These are phyloP conservation scores for Poa pratensis DNA, from an alignment of 176 grass and related monocot genomes.

Conservation along the genomic window DNA sequence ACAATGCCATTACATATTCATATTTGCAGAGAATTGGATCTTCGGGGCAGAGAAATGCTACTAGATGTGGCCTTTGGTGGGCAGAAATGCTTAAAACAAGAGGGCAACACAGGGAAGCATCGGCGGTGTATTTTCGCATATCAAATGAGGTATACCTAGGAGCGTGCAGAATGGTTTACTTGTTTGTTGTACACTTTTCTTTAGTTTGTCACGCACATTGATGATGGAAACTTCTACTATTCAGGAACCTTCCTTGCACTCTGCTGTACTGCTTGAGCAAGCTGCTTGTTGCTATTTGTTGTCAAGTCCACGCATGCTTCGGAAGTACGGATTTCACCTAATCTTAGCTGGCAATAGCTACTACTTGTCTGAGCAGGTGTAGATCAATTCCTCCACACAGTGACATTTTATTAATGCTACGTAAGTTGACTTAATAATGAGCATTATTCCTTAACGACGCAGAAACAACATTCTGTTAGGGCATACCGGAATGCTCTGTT, in stretches of 20 bases:
- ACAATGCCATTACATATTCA: slow-evolving; percentile 23
- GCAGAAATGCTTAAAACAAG: slow-evolving; percentile 97
- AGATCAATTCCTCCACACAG: slow-evolving; percentile 25
- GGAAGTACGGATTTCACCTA: slow-evolving; percentile 99
- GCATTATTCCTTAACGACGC: slow-evolving; percentile 42
- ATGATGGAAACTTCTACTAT: slow-evolving; percentile 41
- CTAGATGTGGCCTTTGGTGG: slow-evolving; percentile 98
- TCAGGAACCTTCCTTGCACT: slow-evolving; percentile 94
- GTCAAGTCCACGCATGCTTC: slow-evolving; percentile 83
- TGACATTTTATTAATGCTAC: slow-evolving; percentile 29
- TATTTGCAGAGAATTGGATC: slow-evolving; percentile 82
- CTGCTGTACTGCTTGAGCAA: slow-evolving; percentile 96
- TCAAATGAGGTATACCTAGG: slow-evolving; percentile 83
- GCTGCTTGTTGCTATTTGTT: slow-evolving; percentile 86
- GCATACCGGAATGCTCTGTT: slow-evolving; percentile 90
- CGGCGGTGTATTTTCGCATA: slow-evolving; percentile 86
- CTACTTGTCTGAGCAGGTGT: slow-evolving; percentile 88
- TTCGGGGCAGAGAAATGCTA: slow-evolving; percentile 83
- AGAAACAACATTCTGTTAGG: slow-evolving; percentile 94
- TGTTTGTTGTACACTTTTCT: neutral
- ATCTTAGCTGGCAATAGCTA: slow-evolving; percentile 93
- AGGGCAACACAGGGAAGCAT: slow-evolving; percentile 81
- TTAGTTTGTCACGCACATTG: slow-evolving; percentile 34
- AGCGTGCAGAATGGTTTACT: neutral
- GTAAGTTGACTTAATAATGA: slow-evolving; percentile 35